Evolutionary conservation across 257 asterid species (phyloP).

Genomic region (Scutellaria baicalensis): DNA sequence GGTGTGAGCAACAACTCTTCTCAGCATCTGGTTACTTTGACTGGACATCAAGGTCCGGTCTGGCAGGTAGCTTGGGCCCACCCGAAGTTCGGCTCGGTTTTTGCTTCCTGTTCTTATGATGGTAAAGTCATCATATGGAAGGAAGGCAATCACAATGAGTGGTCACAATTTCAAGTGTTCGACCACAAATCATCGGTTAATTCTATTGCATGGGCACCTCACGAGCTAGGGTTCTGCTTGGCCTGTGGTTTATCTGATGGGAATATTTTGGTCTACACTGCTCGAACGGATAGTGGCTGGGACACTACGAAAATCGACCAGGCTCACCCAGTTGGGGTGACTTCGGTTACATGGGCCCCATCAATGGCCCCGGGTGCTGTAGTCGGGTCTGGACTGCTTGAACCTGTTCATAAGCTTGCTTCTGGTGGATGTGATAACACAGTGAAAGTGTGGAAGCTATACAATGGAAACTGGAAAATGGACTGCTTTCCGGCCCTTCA

Average conservation of each 20-base stretch:
- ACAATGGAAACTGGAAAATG: conserved; percentile 73
- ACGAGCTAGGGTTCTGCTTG: conserved; percentile 71
- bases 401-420: conserved; percentile 70
- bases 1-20: conserved; percentile 60
- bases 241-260: conserved; percentile 91
- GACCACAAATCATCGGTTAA: conserved; percentile 77
- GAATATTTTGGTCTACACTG: conserved; percentile 51
- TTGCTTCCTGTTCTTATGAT: conserved; percentile 83
- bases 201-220: conserved; percentile 85
- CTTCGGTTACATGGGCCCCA: conserved; percentile 86
- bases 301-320: conserved; percentile 66
- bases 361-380: conserved; percentile 67
- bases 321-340: conserved; percentile 88
- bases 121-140: conserved; percentile 81
- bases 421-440: conserved; percentile 87
- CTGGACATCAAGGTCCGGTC: conserved; percentile 86
- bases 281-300: conserved; percentile 69
- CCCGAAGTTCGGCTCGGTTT: conserved; percentile 73
- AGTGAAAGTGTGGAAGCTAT: conserved; percentile 73
- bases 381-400: conserved; percentile 49
- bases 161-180: conserved; percentile 65
- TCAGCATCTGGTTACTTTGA: conserved; percentile 70
- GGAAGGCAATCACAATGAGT: conserved; percentile 64
- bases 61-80: conserved; percentile 94
- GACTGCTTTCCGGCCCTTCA: conserved; percentile 77